Conservation (phyloP, 257 asterid genomes). For the Rehmannia glutinosa region DNA sequence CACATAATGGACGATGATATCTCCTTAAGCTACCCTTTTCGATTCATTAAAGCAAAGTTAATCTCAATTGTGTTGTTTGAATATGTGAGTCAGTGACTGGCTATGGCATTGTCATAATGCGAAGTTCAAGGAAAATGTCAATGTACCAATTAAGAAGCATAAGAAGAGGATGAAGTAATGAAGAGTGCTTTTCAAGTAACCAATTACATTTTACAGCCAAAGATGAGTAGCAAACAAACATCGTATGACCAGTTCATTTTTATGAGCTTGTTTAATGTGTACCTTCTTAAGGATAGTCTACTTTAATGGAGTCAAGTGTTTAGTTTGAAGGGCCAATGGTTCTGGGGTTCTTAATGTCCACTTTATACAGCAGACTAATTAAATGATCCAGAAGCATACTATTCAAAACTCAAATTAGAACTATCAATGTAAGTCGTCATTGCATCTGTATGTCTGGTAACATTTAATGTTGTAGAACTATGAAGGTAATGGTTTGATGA, state of each 20-base stretch:
- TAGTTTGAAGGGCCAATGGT: not conserved
- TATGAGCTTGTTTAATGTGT: not conserved
- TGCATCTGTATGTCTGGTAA: not conserved
- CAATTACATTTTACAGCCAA: not conserved
- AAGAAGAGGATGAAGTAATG: not conserved
- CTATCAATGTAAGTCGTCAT: not conserved
- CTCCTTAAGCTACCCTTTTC: not conserved
- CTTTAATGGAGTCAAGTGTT: slow-evolving; percentile 8
- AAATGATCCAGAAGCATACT: not conserved
- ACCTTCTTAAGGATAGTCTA: not conserved
- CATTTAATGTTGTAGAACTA: slow-evolving; percentile 5
- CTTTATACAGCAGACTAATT: not conserved
- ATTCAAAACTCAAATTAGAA: not conserved
- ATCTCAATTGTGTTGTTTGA: not conserved
- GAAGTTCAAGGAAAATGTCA: not conserved
- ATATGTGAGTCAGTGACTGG: not conserved
- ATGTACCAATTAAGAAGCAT: not conserved
- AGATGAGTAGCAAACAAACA: not conserved
- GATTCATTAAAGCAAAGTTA: not conserved
- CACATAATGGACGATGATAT: not conserved
- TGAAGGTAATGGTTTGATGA: slow-evolving; percentile 4
- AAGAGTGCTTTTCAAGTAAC: not conserved
- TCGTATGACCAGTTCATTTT: not conserved
- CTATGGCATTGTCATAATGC: not conserved
- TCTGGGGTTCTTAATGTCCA: not conserved